These are phyloP conservation scores for Microcos paniculata DNA, from an alignment of 345 rosid species.

Conservation along the genomic window DNA sequence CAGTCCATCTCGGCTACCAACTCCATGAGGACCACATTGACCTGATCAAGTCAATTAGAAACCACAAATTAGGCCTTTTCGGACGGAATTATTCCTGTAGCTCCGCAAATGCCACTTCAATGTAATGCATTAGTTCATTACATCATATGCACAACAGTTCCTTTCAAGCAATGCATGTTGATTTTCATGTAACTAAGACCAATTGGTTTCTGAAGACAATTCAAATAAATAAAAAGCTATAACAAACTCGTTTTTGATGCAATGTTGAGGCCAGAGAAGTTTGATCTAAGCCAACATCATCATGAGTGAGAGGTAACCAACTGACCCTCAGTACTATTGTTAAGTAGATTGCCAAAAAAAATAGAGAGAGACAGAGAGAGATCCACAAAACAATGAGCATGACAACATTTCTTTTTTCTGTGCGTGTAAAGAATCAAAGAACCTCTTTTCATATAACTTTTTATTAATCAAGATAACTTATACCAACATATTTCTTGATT, in stretches of 20 bases:
- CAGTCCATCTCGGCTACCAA: constrained; percentile 46
- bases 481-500: neutral
- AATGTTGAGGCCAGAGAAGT: neutral
- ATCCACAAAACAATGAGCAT: neutral
- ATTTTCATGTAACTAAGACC: neutral
- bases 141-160: neutral
- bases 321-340: neutral
- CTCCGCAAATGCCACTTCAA: neutral
- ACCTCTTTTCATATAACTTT: neutral
- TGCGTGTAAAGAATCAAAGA: neutral
- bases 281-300: neutral
- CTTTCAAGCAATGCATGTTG: neutral
- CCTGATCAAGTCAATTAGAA: constrained; percentile 35
- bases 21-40: constrained; percentile 56
- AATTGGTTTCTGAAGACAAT: neutral
- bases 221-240: neutral
- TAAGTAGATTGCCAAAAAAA: neutral
- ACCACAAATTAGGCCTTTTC: constrained; percentile 1
- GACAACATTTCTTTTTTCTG: no score
- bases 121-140: constrained; percentile 4
- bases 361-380: no score
- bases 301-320: neutral
- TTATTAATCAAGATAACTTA: neutral
- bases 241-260: neutral
- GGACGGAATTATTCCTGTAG: neutral